A percentile compares a stretch with the other conserved stretches of the same genome.
Conservation (phyloP, 2,329 filamentous ascomycete genomes). For the Onygenales sp. region DNA sequence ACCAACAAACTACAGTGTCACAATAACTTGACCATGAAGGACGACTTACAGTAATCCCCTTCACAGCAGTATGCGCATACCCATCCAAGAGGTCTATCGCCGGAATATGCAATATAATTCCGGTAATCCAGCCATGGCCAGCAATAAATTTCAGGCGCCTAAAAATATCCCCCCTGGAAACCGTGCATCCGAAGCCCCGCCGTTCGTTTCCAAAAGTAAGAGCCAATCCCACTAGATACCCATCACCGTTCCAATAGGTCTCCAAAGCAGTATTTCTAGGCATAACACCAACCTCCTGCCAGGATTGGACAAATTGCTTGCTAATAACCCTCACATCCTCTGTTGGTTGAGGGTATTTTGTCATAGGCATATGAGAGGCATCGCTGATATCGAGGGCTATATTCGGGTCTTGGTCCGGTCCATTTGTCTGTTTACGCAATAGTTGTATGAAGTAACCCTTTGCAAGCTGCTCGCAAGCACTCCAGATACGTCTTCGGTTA, state of each 20-base stretch:
- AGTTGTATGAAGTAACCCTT: conserved; percentile 1
- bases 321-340: background rate
- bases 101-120: background rate
- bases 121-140: background rate
- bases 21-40: too few relatives aligned
- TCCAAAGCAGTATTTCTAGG: background rate
- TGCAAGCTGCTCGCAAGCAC: conserved; percentile 4
- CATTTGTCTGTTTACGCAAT: background rate
- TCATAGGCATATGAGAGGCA: background rate
- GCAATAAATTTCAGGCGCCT: background rate
- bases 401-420: background rate
- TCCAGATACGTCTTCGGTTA: conserved; percentile 25
- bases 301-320: background rate
- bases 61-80: background rate
- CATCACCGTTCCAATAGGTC: background rate
- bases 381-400: background rate
- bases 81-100: background rate
- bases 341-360: conserved; percentile 1
- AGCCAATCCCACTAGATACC: background rate
- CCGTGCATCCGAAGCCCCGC: background rate
- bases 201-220: background rate
- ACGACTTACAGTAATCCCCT: conserved; percentile 1
- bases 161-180: background rate
- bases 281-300: background rate
- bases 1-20: too few relatives aligned